Evolutionary conservation across 768 basidiomycete genomes (phyloP).

Genomic region (Tephrocybe sp.): DNA sequence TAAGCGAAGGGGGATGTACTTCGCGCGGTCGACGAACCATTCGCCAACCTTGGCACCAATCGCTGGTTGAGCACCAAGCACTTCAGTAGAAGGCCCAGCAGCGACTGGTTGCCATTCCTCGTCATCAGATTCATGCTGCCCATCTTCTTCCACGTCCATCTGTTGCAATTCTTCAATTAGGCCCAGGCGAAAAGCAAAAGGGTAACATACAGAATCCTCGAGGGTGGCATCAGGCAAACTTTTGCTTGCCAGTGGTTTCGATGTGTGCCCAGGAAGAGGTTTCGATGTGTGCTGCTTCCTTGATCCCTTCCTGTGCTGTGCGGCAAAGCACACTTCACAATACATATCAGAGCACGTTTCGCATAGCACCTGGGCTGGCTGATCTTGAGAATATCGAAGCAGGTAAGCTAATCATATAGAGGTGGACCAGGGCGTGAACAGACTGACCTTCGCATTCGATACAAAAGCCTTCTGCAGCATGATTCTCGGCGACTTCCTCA

Average conservation of each 20-base stretch:
- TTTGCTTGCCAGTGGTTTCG: slow-evolving; percentile 27
- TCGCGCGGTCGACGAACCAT: slow-evolving; percentile 83
- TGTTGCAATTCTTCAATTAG: slow-evolving; percentile 17
- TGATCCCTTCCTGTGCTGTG: slow-evolving; percentile 82
- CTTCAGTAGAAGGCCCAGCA: slow-evolving; percentile 31
- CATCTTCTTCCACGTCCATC: slow-evolving; percentile 47
- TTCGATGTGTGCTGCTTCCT: slow-evolving; percentile 64
- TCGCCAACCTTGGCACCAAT: slow-evolving; percentile 69
- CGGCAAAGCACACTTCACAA: slow-evolving; percentile 85
- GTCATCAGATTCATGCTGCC: slow-evolving; percentile 35
- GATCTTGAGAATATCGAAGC: slow-evolving; percentile 49
- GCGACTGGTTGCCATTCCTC: slow-evolving; percentile 44
- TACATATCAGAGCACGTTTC: slow-evolving; percentile 71
- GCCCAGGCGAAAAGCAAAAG: background rate
- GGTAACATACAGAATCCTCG: slow-evolving; percentile 10
- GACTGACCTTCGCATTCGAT: slow-evolving; percentile 82
- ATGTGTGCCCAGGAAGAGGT: slow-evolving; percentile 35
- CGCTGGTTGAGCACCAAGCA: slow-evolving; percentile 56
- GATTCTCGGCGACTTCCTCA: slow-evolving; percentile 53
- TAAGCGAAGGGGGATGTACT: slow-evolving; percentile 79
- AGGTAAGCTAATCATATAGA: background rate
- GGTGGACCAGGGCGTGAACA: background rate
- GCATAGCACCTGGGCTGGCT: slow-evolving; percentile 76
- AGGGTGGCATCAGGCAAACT: background rate
- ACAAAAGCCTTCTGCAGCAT: slow-evolving; percentile 65